Evolutionary conservation across 2,329 filamentous ascomycete genomes (phyloP), one percentile per base, ranked within the genome.

Genomic region (Ambrosiella cleistominuta): DNA sequence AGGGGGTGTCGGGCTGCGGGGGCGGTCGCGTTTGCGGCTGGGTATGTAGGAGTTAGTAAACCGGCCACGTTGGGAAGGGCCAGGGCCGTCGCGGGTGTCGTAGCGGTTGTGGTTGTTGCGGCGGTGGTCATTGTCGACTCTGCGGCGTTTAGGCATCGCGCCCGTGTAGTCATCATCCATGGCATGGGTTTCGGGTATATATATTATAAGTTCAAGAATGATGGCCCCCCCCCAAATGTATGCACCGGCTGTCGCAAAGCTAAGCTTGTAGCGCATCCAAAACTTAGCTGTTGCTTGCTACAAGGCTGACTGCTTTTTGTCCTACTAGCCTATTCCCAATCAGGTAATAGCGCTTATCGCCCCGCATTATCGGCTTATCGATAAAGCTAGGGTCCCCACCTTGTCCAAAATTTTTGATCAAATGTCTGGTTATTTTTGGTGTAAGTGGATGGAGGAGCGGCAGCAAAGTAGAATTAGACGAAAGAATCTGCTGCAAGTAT

Each of bases 131-230:
- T 66, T 65, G 19, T 72, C 70, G 9, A 71, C 60, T 17, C 68
- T 66, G 45, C 71, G 66, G 54, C 70, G 66, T 60, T 72, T 72
- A 8, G 71, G 68, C 50, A 70, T 71, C 54, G 67, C 69, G 27
- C 67, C 70, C 52, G 67, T 66, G 47, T 68, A 69, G 52, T 70
- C 70, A 27, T 60, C 59, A 39, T 60, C 56, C 59, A 60, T 60
- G 15, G 17, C 6, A 2, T 51, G 8, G 2, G 6, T 35, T 8
- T 51, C 17, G 15, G 45, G 45, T 19, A 19, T 39, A 8, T 36
- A n/a, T 8, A 44, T 19, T 7, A 17, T 17, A 17, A 13, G 15
- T 3, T 40, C 9, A 39, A 42, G 19, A 35, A 47, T 38, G 7
- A 19, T 44, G 7, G n/a, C 13, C 9, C 44, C 2, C n/a, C 19